phyloP scores from a whole-genome alignment of 805 yeast genomes.

The Yarrowia phangngaensis region DNA sequence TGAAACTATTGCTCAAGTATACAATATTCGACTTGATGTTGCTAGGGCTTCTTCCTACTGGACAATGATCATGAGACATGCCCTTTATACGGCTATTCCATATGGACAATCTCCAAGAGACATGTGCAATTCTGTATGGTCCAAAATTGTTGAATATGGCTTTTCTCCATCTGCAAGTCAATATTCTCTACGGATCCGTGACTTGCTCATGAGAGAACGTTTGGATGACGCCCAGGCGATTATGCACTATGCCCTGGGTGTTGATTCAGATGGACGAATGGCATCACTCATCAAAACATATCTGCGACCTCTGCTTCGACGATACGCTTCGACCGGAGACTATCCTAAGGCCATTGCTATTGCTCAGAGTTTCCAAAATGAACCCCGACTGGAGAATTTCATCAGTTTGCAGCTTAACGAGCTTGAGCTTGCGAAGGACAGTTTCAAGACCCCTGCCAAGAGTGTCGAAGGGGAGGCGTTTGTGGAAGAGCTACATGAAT shows the following conservation, averaged over 20 bases:
- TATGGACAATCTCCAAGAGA: background rate
- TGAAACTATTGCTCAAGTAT: conserved; percentile 5
- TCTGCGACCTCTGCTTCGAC: background rate
- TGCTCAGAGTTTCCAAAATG: background rate
- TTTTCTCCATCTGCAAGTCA: background rate
- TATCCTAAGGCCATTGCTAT: conserved; percentile 17
- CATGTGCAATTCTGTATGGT: conserved; percentile 5
- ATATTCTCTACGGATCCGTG: conserved; percentile 17
- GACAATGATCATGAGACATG: conserved; percentile 6
- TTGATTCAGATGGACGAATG: background rate
- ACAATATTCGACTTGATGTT: background rate
- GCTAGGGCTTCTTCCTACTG: background rate
- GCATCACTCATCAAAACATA: background rate
- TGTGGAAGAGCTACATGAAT: background rate
- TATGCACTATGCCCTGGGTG: conserved; percentile 10
- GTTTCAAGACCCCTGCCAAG: no score
- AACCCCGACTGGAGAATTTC: background rate
- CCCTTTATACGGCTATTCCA: conserved; percentile 7
- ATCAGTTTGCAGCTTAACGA: background rate
- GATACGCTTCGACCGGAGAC: conserved; percentile 6
- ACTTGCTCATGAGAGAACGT: conserved; percentile 1
- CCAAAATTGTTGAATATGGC: background rate
- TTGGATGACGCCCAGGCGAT: background rate
- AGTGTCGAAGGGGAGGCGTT: background rate
- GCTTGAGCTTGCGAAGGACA: background rate